phyloP scores from a whole-genome alignment of 768 basidiomycete species.

The Leccinum subgranulosum region DNA sequence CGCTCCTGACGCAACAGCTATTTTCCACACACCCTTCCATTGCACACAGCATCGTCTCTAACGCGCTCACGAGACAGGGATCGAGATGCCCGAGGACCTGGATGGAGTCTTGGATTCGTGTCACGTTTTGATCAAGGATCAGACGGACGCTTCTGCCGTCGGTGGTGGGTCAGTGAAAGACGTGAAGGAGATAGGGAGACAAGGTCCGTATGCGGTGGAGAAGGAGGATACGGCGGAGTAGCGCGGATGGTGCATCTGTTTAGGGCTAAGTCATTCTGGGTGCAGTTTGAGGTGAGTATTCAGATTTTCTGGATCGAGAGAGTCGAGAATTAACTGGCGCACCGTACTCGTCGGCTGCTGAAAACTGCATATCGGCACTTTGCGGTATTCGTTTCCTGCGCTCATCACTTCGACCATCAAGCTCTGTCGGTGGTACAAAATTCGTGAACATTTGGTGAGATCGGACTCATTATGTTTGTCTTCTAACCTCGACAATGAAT shows the following conservation, averaged over 20 bases:
- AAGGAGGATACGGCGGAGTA: conserved; percentile 94
- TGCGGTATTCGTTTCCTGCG: conserved; percentile 45
- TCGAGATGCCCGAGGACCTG: too few relatives aligned
- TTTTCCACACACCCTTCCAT: conserved; percentile 89
- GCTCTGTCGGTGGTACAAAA: too few relatives aligned
- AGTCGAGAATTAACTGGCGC: not conserved
- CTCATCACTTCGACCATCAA: too few relatives aligned
- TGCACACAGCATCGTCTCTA: conserved; percentile 91
- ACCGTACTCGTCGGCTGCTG: conserved; percentile 53
- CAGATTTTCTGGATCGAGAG: not conserved
- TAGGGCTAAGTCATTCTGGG: conserved; percentile 78
- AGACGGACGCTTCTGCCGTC: conserved; percentile 46
- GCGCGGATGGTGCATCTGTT: conserved; percentile 98
- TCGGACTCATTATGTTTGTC: too few relatives aligned
- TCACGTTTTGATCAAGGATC: conserved; percentile 89
- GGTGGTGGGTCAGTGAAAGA: conserved; percentile 17
- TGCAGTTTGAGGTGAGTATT: conserved; percentile 76
- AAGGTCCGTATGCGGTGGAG: conserved; percentile 54
- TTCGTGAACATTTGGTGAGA: too few relatives aligned
- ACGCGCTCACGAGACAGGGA: conserved; percentile 90
- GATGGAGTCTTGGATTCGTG: conserved; percentile 88
- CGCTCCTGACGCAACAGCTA: conserved; percentile 82
- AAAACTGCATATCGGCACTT: conserved; percentile 91
- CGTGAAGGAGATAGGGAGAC: conserved; percentile 48
- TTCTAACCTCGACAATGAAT: too few relatives aligned